A percentile compares a stretch with the other conserved stretches of the same genome.
These are phyloP conservation scores for Paecilomyces sp. DNA, from an alignment of 2,329 filamentous ascomycete genomes.

Conservation along the genomic window DNA sequence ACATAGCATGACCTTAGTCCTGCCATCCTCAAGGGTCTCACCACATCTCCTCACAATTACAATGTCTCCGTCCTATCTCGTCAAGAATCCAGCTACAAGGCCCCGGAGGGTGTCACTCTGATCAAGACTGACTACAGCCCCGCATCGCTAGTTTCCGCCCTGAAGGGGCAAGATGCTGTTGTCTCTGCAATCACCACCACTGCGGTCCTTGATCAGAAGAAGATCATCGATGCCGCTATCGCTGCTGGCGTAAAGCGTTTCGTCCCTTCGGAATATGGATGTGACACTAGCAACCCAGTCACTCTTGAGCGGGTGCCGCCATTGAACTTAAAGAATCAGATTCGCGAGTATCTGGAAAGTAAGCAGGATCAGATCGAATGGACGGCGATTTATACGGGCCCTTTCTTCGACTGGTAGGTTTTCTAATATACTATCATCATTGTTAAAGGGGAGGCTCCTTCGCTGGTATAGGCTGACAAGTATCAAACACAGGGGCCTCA, in stretches of 20 bases:
- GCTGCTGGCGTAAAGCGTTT: slow-evolving; percentile 55
- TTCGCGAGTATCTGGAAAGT: slow-evolving; percentile 7
- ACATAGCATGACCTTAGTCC: background rate
- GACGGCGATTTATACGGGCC: slow-evolving; percentile 5
- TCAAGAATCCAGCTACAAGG: slow-evolving; percentile 6
- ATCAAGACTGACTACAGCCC: slow-evolving; percentile 13
- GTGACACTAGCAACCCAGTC: background rate
- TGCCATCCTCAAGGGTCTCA: slow-evolving; percentile 5
- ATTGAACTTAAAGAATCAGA: slow-evolving; percentile 6
- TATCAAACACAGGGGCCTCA: slow-evolving; percentile 1
- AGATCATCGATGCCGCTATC: slow-evolving; percentile 52
- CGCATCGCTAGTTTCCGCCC: slow-evolving; percentile 11
- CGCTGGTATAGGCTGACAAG: background rate
- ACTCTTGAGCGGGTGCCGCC: slow-evolving; percentile 5
- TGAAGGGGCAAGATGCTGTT: slow-evolving; percentile 13
- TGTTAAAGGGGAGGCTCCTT: background rate
- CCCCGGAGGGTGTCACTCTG: slow-evolving; percentile 5
- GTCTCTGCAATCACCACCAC: slow-evolving; percentile 9
- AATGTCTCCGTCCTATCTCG: slow-evolving; percentile 10
- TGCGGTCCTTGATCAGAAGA: slow-evolving; percentile 37
- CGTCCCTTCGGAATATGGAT: slow-evolving; percentile 51
- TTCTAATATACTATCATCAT: background rate
- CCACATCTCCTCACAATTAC: slow-evolving; percentile 7
- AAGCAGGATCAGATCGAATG: slow-evolving; percentile 11
- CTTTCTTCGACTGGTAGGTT: slow-evolving; percentile 9